Evolutionary conservation across 257 asterid genomes (phyloP), one percentile per base, ranked within the genome.

Genomic region (Solanum medicagineum): DNA sequence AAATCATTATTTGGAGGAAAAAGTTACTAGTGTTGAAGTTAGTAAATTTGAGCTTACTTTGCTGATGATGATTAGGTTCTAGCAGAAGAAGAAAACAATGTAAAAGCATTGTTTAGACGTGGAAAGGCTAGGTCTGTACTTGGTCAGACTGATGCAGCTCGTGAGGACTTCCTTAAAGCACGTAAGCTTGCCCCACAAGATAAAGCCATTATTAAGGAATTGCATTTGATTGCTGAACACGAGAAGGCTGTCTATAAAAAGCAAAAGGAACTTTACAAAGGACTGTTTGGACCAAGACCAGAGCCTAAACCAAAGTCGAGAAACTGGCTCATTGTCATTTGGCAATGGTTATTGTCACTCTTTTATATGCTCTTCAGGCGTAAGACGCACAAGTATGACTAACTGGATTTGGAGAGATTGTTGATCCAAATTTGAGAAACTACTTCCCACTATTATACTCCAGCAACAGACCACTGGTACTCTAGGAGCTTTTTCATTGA

Each of bases 81-180:
- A 88, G 86, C 86, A 7, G 98, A 95, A 93, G 99, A 97, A 75
- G 98, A 93, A 86, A 93, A 91, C 91, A 95, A 94, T 26, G 94
- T 89, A 42, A 97, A 97, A 90, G 98, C 99, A 9, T 89, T 97
- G 86, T 97, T 92, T 84, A 90, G 98, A 87, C 93, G 97, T 69
- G 99, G 97, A 81, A 97, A 97, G 86, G 98, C 99, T 53, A 92
- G 97, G 87, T 97, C 98, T 83, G 94, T 91, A 89, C 97, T 97
- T 45, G 99, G 99, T 88, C 99, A 97, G 91, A 93, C 95, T 6
- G 97, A 93, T 44, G 97, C 97, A 74, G 98, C 98, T 63, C 95
- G 98, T 36, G 98, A 95, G 83, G 99, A 95, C 90, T 94, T 95
- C 86, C 90, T 91, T 12, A 95, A 94, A 90, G 98, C 96, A 36